These are phyloP conservation scores for Eucalyptus polyanthemos DNA, from an alignment of 345 rosid genomes.

Conservation along the genomic window DNA sequence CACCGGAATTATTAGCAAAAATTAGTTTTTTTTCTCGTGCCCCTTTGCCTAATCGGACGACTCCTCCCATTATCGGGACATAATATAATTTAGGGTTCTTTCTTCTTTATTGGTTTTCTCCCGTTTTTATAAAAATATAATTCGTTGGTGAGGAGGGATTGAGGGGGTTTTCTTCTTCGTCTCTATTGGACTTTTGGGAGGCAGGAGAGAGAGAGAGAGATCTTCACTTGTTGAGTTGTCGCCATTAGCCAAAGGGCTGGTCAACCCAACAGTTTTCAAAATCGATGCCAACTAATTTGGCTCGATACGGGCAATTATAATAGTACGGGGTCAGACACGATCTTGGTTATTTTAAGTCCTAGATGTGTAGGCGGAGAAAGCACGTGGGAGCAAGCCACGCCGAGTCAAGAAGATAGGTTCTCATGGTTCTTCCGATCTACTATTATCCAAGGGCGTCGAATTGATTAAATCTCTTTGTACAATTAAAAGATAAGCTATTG, in stretches of 20 bases:
- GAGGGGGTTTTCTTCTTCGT: not conserved
- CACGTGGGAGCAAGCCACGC: not conserved
- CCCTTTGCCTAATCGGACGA: not conserved
- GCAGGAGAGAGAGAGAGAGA: not conserved
- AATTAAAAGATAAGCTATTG: not conserved
- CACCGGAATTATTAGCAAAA: no score
- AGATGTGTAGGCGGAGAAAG: not conserved
- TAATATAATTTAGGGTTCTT: not conserved
- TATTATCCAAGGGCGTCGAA: not conserved
- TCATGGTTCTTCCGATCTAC: not conserved
- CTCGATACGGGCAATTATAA: not conserved
- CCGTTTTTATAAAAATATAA: not conserved
- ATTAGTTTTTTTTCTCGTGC: not conserved
- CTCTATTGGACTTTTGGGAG: not conserved
- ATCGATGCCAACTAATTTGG: not conserved
- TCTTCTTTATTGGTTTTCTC: not conserved
- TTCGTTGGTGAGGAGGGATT: not conserved
- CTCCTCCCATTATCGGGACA: constrained; percentile 2
- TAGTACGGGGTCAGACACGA: not conserved
- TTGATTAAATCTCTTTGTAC: not conserved
- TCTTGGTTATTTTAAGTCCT: not conserved
- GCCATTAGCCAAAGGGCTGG: not conserved
- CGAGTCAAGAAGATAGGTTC: no score
- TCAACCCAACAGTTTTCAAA: not conserved
- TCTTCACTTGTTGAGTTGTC: not conserved